These are phyloP conservation scores for Teratosphaeria nubilosa DNA, from an alignment of 2,329 filamentous ascomycete genomes.

Conservation along the genomic window DNA sequence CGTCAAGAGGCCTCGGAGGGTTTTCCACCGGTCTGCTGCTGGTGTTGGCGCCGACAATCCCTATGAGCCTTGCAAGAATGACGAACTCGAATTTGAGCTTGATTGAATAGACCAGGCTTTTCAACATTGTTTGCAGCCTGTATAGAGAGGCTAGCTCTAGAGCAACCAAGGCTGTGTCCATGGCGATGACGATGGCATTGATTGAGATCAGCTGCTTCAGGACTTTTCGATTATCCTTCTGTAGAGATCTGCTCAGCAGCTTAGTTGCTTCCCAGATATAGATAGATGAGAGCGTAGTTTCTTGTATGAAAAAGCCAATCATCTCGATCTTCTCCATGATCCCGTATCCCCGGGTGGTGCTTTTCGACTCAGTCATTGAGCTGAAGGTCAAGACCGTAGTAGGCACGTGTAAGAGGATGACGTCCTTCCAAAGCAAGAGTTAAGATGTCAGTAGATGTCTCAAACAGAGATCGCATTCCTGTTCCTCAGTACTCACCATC, in stretches of 20 bases:
- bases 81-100: constrained; percentile 13
- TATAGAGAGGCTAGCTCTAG: constrained; percentile 20
- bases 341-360: not conserved
- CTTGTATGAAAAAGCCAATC: not conserved
- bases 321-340: not conserved
- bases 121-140: constrained; percentile 25
- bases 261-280: not conserved
- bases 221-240: not conserved
- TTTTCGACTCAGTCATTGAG: not conserved
- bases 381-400: not conserved
- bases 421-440: not conserved
- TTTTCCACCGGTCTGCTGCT: not conserved
- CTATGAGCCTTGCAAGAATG: constrained; percentile 14
- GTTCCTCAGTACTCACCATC: not conserved
- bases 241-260: not conserved
- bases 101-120: constrained; percentile 21
- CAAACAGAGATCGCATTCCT: too few species aligned
- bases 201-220: constrained; percentile 25
- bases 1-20: not conserved
- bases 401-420: not conserved
- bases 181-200: constrained; percentile 25
- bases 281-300: not conserved
- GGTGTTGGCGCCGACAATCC: not conserved
- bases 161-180: constrained; percentile 24
- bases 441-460: too few species aligned